Percentiles rank a stretch among this genome's conserved stretches.
phyloP scores from a whole-genome alignment of 306 rosid species.

The Luffa acutangula region DNA sequence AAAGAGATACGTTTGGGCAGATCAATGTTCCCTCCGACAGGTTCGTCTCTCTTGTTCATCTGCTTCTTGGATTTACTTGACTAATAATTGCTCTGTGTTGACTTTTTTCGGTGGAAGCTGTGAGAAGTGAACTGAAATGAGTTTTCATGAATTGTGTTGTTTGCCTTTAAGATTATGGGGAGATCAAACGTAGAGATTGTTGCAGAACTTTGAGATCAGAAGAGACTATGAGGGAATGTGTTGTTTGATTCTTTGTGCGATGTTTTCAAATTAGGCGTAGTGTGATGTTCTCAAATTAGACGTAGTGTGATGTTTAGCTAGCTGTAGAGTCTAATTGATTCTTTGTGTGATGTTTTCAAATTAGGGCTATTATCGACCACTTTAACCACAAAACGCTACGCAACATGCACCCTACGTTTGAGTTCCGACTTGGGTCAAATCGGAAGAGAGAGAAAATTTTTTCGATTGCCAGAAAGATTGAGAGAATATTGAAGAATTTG shows the following conservation, averaged over 20 bases:
- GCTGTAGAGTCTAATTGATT: too few species aligned
- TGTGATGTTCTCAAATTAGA: too few species aligned
- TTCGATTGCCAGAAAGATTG: not conserved
- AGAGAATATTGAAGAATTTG: not conserved
- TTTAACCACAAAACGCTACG: too few species aligned
- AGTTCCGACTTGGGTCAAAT: not conserved
- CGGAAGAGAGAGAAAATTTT: not conserved
- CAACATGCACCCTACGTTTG: not conserved
- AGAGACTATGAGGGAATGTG: slow-evolving; percentile 87
- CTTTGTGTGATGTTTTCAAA: too few species aligned
- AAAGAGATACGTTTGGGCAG: slow-evolving; percentile 87
- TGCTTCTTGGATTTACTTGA: not conserved
- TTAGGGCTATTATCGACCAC: too few species aligned
- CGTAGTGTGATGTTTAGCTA: too few species aligned
- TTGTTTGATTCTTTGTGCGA: too few species aligned
- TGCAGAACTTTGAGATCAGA: slow-evolving; percentile 92
- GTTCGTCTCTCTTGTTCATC: slow-evolving; percentile 27
- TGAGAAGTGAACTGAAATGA: not conserved
- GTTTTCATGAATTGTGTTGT: not conserved
- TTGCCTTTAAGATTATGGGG: slow-evolving; percentile 69
- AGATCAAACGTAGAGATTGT: slow-evolving; percentile 86
- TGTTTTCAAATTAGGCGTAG: too few species aligned
- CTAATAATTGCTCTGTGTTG: not conserved
- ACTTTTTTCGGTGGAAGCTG: not conserved
- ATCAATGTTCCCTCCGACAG: slow-evolving; percentile 88